Conservation (phyloP, 2,329 filamentous ascomycete genomes). For the Geosmithia flava region DNA sequence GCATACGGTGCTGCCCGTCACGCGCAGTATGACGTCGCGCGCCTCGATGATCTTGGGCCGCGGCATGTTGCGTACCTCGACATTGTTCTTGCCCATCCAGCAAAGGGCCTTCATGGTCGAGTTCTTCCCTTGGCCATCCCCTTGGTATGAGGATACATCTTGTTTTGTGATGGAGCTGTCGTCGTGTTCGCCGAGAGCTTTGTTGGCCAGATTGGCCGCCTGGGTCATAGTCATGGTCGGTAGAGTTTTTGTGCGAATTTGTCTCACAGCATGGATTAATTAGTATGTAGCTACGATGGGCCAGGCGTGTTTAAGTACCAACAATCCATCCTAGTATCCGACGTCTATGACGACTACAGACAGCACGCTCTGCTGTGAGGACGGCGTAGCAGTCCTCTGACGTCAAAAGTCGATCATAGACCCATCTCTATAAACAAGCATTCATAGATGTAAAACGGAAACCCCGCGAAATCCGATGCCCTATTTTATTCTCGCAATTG, state of each 20-base stretch:
- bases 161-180: slow-evolving; percentile 53
- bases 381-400: no score
- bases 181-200: slow-evolving; percentile 50
- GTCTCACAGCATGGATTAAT: neutral
- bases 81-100: slow-evolving; percentile 74
- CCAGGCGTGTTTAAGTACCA: neutral
- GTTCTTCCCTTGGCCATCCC: slow-evolving; percentile 19
- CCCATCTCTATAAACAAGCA: no score
- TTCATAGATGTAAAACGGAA: no score
- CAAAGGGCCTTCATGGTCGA: slow-evolving; percentile 68
- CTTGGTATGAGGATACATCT: slow-evolving; percentile 51
- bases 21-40: slow-evolving; percentile 66
- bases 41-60: slow-evolving; percentile 63
- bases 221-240: slow-evolving; percentile 44
- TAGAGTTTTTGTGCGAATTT: neutral
- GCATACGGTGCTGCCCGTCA: slow-evolving; percentile 52
- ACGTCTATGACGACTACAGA: no score
- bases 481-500: no score
- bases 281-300: no score
- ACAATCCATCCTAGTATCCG: no score
- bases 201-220: slow-evolving; percentile 56
- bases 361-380: no score
- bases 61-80: slow-evolving; percentile 55
- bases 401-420: no score
- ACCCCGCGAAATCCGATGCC: no score